Evolutionary conservation across 805 yeast genomes (phyloP).

Genomic region (Saccharomyces cerevisiae): DNA sequence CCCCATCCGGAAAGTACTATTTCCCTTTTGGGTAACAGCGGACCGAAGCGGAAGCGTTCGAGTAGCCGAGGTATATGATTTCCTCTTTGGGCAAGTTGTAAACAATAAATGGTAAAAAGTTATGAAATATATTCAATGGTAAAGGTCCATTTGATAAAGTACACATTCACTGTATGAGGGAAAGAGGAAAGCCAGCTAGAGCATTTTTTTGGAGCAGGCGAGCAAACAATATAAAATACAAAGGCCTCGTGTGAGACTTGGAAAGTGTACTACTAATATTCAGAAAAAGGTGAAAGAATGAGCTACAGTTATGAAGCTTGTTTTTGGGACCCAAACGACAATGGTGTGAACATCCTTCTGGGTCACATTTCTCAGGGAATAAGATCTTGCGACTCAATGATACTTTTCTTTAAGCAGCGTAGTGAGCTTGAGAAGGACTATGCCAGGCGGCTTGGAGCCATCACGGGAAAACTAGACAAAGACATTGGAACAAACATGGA

Average conservation of each 20-base stretch:
- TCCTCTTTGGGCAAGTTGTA: neutral
- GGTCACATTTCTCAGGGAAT: conserved; percentile 25
- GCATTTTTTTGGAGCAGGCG: neutral
- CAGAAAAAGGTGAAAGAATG: conserved; percentile 7
- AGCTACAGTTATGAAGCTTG: conserved; percentile 25
- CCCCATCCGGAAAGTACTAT: neutral
- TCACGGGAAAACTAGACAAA: conserved; percentile 20
- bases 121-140: neutral
- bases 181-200: neutral
- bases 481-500: conserved; percentile 21
- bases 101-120: neutral
- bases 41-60: neutral
- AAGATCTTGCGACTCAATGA: conserved; percentile 19
- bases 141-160: neutral
- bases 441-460: conserved; percentile 28
- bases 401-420: conserved; percentile 25
- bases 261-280: neutral
- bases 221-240: neutral
- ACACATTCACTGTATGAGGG: neutral
- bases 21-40: neutral
- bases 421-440: conserved; percentile 29
- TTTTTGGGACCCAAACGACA: conserved; percentile 31
- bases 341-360: conserved; percentile 25
- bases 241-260: neutral
- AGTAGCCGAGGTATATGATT: neutral